Evolutionary conservation across 1,284 basidiomycete genomes (phyloP), one percentile per base, ranked within the genome.

Genomic region (Polyporus tsugae): DNA sequence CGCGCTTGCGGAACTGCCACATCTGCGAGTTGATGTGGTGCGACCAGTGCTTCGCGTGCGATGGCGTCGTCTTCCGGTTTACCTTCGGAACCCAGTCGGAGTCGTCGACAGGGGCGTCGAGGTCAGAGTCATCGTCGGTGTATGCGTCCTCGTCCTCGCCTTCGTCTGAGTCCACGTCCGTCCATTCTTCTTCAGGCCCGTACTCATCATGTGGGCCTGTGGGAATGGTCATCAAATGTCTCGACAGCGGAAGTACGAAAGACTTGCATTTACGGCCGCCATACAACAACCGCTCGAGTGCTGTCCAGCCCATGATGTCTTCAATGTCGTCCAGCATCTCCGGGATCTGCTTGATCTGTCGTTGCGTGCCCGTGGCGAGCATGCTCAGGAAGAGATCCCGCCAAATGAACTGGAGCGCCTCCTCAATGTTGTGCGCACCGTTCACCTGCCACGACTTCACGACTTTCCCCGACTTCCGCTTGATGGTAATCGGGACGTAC

Each of bases 381-480:
- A 91, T 77, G 39, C 83, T 84, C 9, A 91, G 75, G 71, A 91
- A 85, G 29, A 90, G 80, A 67, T 91, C 90, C 6, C 90, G 84
- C 90, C 90, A 91, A 59, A 91, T 85, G 88, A 89, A 91, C 25
- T 89, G 75, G 2, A 88, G 70, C 39, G 85, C 81, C n/a, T 76
- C 77, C 49, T 86, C 82, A 41, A 91, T 78, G 53, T 82, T 82
- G 33, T 83, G 80, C 0, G 83, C 82, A 13, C 89, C 88, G 6
- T 78, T 78, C n/a, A 90, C 74, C 19, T 77, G 74, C 70, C 90
- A 90, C 0, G 80, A 78, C 70, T 86, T 89, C 71, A 90, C 75
- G 19, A 80, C 57, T 53, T 83, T 83, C 17, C 85, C 85, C 4
- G 79, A 76, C 39, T 77, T 75, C 4, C 70, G 76, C 60, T 77